Conservation (phyloP, 140 eudicot genomes). For the Flaveria floridana region DNA sequence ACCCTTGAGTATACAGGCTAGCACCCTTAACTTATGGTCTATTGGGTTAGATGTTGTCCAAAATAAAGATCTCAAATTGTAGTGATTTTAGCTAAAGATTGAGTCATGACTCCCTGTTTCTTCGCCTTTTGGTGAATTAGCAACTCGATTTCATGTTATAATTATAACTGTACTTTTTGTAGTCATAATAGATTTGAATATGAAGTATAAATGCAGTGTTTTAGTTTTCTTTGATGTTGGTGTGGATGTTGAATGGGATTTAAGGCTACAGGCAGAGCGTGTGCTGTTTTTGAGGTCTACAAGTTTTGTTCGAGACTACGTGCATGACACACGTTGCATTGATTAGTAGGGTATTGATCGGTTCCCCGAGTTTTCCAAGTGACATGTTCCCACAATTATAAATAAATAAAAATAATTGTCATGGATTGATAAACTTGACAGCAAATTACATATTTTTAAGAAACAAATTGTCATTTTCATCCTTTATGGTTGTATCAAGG, state of each 20-base stretch:
- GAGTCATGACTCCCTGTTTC: conserved; percentile 16
- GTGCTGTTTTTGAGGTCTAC: neutral
- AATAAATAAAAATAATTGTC: neutral
- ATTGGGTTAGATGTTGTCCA: conserved; percentile 29
- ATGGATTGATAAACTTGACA: neutral
- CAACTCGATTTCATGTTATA: conserved; percentile 18
- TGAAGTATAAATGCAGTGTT: conserved; percentile 2
- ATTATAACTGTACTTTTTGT: conserved; percentile 21
- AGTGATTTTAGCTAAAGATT: conserved; percentile 30
- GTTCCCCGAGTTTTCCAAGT: neutral
- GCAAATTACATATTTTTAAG: neutral
- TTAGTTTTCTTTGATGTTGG: conserved; percentile 7
- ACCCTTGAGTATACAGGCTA: conserved; percentile 22
- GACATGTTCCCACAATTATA: neutral
- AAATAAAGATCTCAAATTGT: conserved; percentile 32
- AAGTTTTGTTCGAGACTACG: neutral
- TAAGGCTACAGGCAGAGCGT: neutral
- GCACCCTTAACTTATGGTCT: conserved; percentile 12
- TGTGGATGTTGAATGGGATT: neutral
- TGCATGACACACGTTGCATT: neutral
- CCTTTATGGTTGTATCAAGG: too few species aligned
- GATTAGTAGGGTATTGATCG: neutral
- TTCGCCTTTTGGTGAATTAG: conserved; percentile 22
- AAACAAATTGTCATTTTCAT: too few species aligned
- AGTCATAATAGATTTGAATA: conserved; percentile 17